phyloP scores from a whole-genome alignment of 495 filamentous ascomycete species.

The Annulohypoxylon nitens region DNA sequence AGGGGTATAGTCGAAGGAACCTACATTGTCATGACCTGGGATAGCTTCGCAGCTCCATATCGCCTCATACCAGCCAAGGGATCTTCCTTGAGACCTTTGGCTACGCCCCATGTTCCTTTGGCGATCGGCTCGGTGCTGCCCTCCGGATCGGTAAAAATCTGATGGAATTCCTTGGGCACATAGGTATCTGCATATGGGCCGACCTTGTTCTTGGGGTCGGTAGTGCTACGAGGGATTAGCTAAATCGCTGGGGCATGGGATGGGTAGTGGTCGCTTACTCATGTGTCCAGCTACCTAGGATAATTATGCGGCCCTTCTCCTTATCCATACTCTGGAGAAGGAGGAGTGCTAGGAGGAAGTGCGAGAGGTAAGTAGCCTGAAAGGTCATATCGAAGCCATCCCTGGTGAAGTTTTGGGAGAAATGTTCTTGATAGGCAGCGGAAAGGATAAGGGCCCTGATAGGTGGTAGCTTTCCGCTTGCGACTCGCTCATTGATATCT shows the following conservation, averaged over 20 bases:
- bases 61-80: conserved; percentile 50
- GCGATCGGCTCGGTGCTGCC: conserved; percentile 50
- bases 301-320: conserved; percentile 57
- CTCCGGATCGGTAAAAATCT: conserved; percentile 48
- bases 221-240: conserved; percentile 32
- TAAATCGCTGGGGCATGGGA: not conserved
- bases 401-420: conserved; percentile 51
- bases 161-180: conserved; percentile 46
- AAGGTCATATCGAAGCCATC: conserved; percentile 60
- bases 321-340: conserved; percentile 61
- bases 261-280: conserved; percentile 45
- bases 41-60: conserved; percentile 57
- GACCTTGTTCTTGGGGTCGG: conserved; percentile 43
- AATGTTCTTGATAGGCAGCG: conserved; percentile 56
- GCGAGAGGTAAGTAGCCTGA: conserved; percentile 61
- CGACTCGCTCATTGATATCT: conserved; percentile 55
- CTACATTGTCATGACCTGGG: conserved; percentile 58
- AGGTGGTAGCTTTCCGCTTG: conserved; percentile 54
- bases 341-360: conserved; percentile 59
- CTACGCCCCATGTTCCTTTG: conserved; percentile 53
- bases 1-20: not conserved
- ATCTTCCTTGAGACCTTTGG: conserved; percentile 37
- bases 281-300: conserved; percentile 60
- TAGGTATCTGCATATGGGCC: conserved; percentile 31
- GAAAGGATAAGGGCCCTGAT: conserved; percentile 62